These are phyloP conservation scores for Paragyromitra xinjiangensis DNA, from an alignment of 495 filamentous ascomycete genomes.

Conservation along the genomic window DNA sequence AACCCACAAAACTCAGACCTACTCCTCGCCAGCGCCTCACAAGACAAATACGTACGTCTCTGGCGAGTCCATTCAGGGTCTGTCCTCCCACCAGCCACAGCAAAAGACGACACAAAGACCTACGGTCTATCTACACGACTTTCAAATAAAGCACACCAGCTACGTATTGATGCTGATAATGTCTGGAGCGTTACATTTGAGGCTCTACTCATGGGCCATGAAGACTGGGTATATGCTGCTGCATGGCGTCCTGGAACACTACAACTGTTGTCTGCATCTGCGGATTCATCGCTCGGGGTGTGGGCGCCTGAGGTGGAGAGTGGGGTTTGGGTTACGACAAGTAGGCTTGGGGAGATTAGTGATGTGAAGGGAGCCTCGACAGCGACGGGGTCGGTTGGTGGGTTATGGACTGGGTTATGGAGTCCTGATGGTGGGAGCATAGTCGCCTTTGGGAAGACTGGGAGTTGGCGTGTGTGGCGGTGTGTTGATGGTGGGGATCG, in stretches of 20 bases:
- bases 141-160: constrained; percentile 85
- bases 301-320: constrained; percentile 86
- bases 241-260: constrained; percentile 71
- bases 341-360: constrained; percentile 90
- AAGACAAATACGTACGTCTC: constrained; percentile 95
- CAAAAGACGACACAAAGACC: constrained; percentile 61
- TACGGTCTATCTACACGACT: constrained; percentile 61
- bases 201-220: constrained; percentile 91
- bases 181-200: constrained; percentile 89
- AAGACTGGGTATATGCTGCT: constrained; percentile 96
- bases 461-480: constrained; percentile 89
- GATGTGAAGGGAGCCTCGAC: constrained; percentile 92
- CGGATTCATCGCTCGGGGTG: constrained; percentile 91
- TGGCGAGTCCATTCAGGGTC: constrained; percentile 84
- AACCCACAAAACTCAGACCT: constrained; percentile 67
- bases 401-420: constrained; percentile 97
- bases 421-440: constrained; percentile 77
- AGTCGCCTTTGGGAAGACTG: constrained; percentile 84
- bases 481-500: constrained; percentile 65
- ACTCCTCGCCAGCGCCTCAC: constrained; percentile 89
- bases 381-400: constrained; percentile 92
- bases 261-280: constrained; percentile 88
- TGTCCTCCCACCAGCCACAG: constrained; percentile 63
- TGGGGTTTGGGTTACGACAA: constrained; percentile 86
- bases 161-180: constrained; percentile 65